A percentile compares a stretch with the other conserved stretches of the same genome.
Evolutionary conservation across 2,329 filamentous ascomycete genomes (phyloP).

Genomic region (Diplodia intermedia): DNA sequence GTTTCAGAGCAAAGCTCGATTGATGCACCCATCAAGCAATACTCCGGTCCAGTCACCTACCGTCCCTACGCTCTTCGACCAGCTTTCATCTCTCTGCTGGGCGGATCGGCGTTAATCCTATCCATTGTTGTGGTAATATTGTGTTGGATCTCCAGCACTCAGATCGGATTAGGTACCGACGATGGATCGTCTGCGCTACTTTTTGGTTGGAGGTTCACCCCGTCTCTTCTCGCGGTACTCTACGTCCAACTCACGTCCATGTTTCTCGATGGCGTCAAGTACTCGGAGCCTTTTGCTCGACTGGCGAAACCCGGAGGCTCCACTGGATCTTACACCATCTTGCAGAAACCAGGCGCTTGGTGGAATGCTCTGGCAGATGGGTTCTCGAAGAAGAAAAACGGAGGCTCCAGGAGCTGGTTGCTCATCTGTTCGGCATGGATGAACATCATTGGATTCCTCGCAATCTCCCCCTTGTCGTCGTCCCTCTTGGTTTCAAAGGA

Average conservation of each 20-base stretch:
- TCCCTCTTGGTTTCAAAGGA: background rate
- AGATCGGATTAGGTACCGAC: background rate
- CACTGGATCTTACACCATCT: background rate
- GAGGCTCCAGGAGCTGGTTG: background rate
- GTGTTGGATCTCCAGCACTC: too few relatives aligned
- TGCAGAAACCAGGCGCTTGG: background rate
- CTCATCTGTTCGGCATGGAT: background rate
- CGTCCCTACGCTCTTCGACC: too few relatives aligned
- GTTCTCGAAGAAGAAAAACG: background rate
- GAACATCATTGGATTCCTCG: conserved; percentile 7
- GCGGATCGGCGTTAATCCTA: too few relatives aligned
- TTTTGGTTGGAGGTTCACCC: conserved; percentile 41
- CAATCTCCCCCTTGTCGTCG: conserved; percentile 5
- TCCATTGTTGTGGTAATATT: too few relatives aligned
- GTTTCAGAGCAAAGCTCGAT: too few relatives aligned
- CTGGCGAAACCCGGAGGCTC: background rate
- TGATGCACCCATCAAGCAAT: too few relatives aligned
- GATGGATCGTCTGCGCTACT: background rate
- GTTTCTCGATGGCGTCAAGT: background rate
- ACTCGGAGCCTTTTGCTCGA: background rate
- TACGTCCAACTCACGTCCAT: conserved; percentile 38
- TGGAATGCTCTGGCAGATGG: conserved; percentile 10
- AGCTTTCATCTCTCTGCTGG: too few relatives aligned
- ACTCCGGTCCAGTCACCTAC: too few relatives aligned
- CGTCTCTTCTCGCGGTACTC: conserved; percentile 40